phyloP scores from a whole-genome alignment of 2,329 filamentous ascomycete species.

The Chrysoporthe puriensis region DNA sequence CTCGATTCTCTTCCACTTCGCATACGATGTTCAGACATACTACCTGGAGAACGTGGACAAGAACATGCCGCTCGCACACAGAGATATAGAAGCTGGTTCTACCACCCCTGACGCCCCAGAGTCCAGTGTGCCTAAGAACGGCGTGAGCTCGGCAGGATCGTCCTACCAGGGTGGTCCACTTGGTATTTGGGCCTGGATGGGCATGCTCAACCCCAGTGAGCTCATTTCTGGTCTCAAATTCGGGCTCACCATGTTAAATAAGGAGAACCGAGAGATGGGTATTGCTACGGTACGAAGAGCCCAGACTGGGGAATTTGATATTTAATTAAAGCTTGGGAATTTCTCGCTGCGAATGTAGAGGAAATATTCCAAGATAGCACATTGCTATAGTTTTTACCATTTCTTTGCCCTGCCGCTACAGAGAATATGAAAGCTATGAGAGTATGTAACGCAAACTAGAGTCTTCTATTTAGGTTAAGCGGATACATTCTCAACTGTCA shows the following conservation, averaged over 20 bases:
- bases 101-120: neutral
- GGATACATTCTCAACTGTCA: too few species aligned
- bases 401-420: too few species aligned
- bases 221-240: slow-evolving; percentile 27
- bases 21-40: slow-evolving; percentile 35
- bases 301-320: slow-evolving; percentile 23
- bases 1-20: slow-evolving; percentile 34
- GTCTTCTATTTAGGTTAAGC: too few species aligned
- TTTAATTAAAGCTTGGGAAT: neutral
- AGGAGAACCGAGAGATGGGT: slow-evolving; percentile 24
- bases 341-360: neutral
- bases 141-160: slow-evolving; percentile 25
- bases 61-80: slow-evolving; percentile 21
- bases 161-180: slow-evolving; percentile 33
- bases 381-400: too few species aligned
- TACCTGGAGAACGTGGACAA: slow-evolving; percentile 27
- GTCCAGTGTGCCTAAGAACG: slow-evolving; percentile 11
- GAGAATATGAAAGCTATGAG: too few species aligned
- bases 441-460: too few species aligned
- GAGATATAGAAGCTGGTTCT: slow-evolving; percentile 9
- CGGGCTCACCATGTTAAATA: slow-evolving; percentile 26
- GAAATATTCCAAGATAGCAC: too few species aligned
- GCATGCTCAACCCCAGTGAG: slow-evolving; percentile 32
- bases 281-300: slow-evolving; percentile 18
- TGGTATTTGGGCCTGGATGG: slow-evolving; percentile 32